Evolutionary conservation across 257 asterid species (phyloP).

Genomic region (Solanum acaule): DNA sequence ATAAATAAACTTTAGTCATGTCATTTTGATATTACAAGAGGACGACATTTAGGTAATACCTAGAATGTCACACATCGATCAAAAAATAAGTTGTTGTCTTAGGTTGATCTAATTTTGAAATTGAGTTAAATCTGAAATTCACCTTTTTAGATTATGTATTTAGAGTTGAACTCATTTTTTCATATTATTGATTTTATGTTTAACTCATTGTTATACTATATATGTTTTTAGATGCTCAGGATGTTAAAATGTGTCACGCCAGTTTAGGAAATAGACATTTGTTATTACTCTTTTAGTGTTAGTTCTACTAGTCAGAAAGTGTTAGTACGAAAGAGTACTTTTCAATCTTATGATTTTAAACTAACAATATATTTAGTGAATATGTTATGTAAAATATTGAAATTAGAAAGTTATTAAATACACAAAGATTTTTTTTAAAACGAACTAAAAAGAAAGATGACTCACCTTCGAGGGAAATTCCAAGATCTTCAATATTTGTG

Average conservation of each 20-base stretch:
- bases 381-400: neutral
- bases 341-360: too few species aligned
- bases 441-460: neutral
- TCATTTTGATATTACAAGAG: neutral
- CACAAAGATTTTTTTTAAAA: accelerated
- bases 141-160: neutral
- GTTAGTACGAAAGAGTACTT: too few species aligned
- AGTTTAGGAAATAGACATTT: accelerated
- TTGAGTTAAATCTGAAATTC: accelerated
- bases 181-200: neutral
- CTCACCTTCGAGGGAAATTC: slow-evolving; percentile 45
- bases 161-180: too few species aligned
- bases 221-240: accelerated
- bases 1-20: neutral
- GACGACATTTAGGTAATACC: neutral
- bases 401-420: too few species aligned
- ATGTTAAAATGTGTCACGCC: too few species aligned
- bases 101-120: neutral
- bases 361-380: too few species aligned
- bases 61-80: neutral
- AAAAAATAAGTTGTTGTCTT: neutral
- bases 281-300: too few species aligned
- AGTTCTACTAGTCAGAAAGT: too few species aligned
- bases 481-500: slow-evolving; percentile 39
- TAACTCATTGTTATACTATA: neutral